These are phyloP conservation scores for Geotrichum siamense DNA, from an alignment of 1,139 yeast species.

Conservation along the genomic window DNA sequence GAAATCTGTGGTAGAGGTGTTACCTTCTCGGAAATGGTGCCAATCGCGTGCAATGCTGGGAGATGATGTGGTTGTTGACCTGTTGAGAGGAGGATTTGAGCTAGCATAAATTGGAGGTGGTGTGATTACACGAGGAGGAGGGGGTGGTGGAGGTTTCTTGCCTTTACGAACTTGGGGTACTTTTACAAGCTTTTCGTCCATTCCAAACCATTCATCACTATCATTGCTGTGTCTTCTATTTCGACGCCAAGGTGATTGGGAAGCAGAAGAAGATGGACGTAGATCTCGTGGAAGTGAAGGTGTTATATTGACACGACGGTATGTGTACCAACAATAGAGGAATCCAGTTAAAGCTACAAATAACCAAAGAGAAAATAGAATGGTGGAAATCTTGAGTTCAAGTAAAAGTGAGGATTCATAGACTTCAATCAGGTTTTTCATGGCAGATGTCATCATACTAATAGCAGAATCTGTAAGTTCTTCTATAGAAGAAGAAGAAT, in stretches of 20 bases:
- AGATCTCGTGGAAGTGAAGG: constrained; percentile 4
- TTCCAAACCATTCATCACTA: constrained; percentile 8
- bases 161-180: background rate
- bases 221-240: constrained; percentile 3
- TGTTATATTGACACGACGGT: constrained; percentile 1
- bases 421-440: constrained; percentile 18
- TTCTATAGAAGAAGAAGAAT: background rate
- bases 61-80: background rate
- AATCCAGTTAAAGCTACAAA: constrained; percentile 23
- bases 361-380: constrained; percentile 24
- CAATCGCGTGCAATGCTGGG: constrained; percentile 14
- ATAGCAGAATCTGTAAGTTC: constrained; percentile 15
- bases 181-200: constrained; percentile 2
- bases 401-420: constrained; percentile 22
- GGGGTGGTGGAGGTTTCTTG: constrained; percentile 1
- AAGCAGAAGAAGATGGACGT: background rate
- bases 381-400: constrained; percentile 25
- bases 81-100: background rate
- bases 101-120: constrained; percentile 1
- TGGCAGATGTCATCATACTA: constrained; percentile 15
- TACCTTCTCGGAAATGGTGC: constrained; percentile 5
- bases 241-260: background rate
- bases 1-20: background rate
- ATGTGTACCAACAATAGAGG: constrained; percentile 20
- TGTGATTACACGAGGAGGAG: constrained; percentile 7